Evolutionary conservation across 2,329 filamentous ascomycete species (phyloP), one percentile per base, ranked within the genome.

Genomic region (Pseudonectria buxi): DNA sequence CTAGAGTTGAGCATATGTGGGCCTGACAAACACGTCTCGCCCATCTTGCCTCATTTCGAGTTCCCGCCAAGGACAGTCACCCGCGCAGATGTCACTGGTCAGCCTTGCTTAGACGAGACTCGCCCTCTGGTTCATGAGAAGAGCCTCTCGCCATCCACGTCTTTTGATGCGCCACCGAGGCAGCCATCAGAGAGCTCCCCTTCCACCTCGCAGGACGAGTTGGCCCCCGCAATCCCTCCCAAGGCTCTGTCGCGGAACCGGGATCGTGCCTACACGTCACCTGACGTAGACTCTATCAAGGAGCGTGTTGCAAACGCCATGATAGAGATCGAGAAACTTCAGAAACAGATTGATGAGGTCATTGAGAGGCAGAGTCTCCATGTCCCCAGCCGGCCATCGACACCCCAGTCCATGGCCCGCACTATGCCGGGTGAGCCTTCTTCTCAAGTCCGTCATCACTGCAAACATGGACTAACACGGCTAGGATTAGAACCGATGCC

Each of bases 361-460:
- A 68, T 78, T 15, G 74, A 79, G 61, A 69, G 74, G 40, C 74
- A 77, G 57, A 81, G 72, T 54, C 56, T 78, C 24, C 79, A 76
- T 43, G 45, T 65, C 13, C 61, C 52, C 40, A 76, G 71, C 53
- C 66, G 73, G 32, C 72, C 74, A 24, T 71, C 71, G 28, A 77
- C 70, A 26, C 59, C 67, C 14, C 59, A 68, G 41, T 72, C 67
- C 14, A 51, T 59, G 46, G 52, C 53, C 26, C 45, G 40, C 26
- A 54, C 49, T 3, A 38, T 56, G 45, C 51, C 51, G 26, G 53
- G 61, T 64, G 52, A 51, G 55, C 37, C 35, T 27, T 41, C 40
- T 39, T 41, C 16, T 41, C 30, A 24, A 24, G 31, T 27, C 22
- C 35, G 32, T 37, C 24, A 32, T 35, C 30, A 32, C n/a, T 38